Evolutionary conservation across 257 asterid species (phyloP), one percentile per base, ranked within the genome.

Genomic region (Datura wrightii): DNA sequence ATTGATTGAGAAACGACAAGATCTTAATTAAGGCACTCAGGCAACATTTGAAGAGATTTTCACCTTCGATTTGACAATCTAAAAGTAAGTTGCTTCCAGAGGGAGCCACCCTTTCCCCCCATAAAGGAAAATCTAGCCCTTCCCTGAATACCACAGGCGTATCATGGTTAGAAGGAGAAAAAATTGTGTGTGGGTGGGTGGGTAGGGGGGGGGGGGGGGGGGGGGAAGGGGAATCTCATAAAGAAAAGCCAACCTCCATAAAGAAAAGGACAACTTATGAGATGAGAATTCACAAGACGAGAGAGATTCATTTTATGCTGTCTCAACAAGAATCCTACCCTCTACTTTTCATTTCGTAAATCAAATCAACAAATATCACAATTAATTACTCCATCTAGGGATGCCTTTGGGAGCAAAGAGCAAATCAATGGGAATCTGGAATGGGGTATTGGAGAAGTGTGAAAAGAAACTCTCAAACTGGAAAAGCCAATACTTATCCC

Each of bases 71-170:
- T 78, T 54, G 87, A 82, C 91, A 94, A 89, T 86, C 86, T 92
- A 92, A 90, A 97, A 1, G 94, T 90, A 85, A 97, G 70, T 91
- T 95, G 97, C 90, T 91, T 94, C 99, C 99, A 97, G 83, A 97
- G 93, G 15, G 95, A 70, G 82, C 97, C 98, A 84, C 99, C 98
- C 90, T 91, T 95, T 55, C 95, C 98, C 82, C 99, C 99, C 98
- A 97, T 97, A 89, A 91, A 95, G 36, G 99, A 97, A 93, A 97
- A 97, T 78, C 98, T 97, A 84, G 99, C 99, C 92, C 99, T 97
- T 91, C 85, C 91, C 99, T 97, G 90, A 90, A 88, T 70, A 88
- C 66, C 84, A 71, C 56, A 90, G 82, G 86, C 71, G 84, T 70
- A 87, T 87, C 84, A 67, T 82, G 86, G 88, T 87, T 88, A 90